A percentile compares a stretch with the other conserved stretches of the same genome.
Evolutionary conservation across 805 yeast genomes (phyloP).

Genomic region (Cyberlindnera petersonii): DNA sequence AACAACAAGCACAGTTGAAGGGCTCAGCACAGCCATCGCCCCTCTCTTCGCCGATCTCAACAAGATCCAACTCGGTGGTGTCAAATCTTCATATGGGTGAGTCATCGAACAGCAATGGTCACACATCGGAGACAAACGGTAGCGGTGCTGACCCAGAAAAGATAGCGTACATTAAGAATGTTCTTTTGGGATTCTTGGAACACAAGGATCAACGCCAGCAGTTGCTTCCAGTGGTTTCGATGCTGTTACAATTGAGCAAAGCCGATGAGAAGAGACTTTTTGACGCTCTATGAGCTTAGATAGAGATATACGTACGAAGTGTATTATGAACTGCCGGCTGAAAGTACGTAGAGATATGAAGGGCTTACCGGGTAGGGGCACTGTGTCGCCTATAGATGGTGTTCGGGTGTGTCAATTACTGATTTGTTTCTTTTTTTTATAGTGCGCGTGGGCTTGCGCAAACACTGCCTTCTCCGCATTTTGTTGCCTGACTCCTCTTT

Average conservation of each 20-base stretch:
- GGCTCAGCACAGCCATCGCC: slow-evolving; percentile 15
- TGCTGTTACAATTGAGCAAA: slow-evolving; percentile 62
- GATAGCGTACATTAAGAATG: slow-evolving; percentile 81
- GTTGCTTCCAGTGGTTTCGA: slow-evolving; percentile 79
- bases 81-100: slow-evolving; percentile 23
- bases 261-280: slow-evolving; percentile 74
- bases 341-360: too few species aligned
- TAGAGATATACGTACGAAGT: not conserved
- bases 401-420: slow-evolving; percentile 3
- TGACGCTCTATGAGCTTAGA: slow-evolving; percentile 20
- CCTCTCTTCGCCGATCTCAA: slow-evolving; percentile 26
- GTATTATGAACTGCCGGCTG: too few species aligned
- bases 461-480: slow-evolving; percentile 1
- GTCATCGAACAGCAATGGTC: not conserved
- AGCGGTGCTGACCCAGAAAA: slow-evolving; percentile 34
- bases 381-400: not conserved
- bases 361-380: not conserved
- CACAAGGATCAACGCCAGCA: slow-evolving; percentile 88
- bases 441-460: not conserved
- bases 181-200: slow-evolving; percentile 84
- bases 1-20: not conserved
- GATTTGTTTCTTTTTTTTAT: not conserved
- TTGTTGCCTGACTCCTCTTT: not conserved
- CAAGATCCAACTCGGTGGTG: slow-evolving; percentile 36
- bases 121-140: not conserved